Base-by-base conservation (phyloP, 805 yeast genomes). In the Naumovozyma castellii region DNA sequence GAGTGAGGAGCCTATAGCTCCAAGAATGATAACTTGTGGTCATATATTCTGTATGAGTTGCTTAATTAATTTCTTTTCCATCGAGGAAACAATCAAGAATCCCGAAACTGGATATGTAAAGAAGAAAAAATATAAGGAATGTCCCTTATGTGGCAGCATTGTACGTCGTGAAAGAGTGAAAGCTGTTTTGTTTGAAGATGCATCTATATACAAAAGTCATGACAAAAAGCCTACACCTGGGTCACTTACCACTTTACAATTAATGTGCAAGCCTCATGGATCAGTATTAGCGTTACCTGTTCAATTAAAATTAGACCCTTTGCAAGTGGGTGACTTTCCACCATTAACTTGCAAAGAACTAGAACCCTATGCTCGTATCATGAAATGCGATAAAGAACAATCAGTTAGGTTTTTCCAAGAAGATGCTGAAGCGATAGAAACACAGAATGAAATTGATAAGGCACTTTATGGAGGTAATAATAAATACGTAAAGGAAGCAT, bases 21-120 rank as follows among this genome's bases (percentile, higher is more conserved):
- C 98, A 2, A 68, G 97, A 40, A 94, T 92, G 97, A 78, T 86
- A 20, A 72, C 78, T 10, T 92, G 99, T 65, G 98, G 99, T 4
- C 99, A 92, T 56, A 72, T 87, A 13, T 76, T 92, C 53, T 92
- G 99, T 56, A 69, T 76, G 40, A 76, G 87, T 12, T 92, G 99
- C 59, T 61, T 90, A 22, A 59, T 87, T 40, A 74, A 87, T 34
- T 75, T 84, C 51, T 64, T 85, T 34, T 46, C 56, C 14, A 41
- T 46, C 34, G 82, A 75, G 29, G 76, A 79, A 15, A 67, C 67
- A 18, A 54, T 62, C 5, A 57, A 61, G 4, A 59, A 54, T 18
- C 56, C 57, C 34, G 54, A 62, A 5, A 59, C 52, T 30, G 53
- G 49, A 2, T 50, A 51, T 34, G 47, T 39, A 2, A 60, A 63